Conservation (phyloP, 1,139 yeast genomes). For the Saccharomyces hybrid region DNA sequence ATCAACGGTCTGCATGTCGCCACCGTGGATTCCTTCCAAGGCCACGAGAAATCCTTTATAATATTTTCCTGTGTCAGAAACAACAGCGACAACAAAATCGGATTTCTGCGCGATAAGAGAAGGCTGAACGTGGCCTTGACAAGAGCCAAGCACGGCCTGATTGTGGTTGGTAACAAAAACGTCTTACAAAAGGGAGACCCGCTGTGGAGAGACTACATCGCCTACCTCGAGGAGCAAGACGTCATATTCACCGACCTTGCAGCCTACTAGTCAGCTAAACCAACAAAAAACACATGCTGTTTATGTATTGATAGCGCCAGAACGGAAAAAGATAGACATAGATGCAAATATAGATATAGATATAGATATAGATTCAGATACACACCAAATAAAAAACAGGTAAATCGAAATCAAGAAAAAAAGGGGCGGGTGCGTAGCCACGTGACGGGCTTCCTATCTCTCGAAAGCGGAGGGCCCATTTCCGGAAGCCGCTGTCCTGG, state of each 20-base stretch:
- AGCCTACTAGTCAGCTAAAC: constrained; percentile 11
- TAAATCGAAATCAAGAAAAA: background rate
- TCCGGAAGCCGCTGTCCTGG: background rate
- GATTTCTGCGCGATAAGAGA: constrained; percentile 50
- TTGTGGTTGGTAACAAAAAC: constrained; percentile 48
- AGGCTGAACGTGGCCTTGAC: constrained; percentile 58
- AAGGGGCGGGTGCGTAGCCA: background rate
- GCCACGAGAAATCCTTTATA: constrained; percentile 53
- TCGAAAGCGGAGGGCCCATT: background rate
- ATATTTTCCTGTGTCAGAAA: constrained; percentile 57
- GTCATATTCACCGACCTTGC: constrained; percentile 16
- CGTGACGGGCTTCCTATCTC: background rate
- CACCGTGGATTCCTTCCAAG: constrained; percentile 61
- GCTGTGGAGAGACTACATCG: constrained; percentile 50
- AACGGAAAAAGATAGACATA: background rate
- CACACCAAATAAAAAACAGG: background rate
- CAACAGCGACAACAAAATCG: constrained; percentile 43
- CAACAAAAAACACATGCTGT: no score
- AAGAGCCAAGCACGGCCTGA: constrained; percentile 50
- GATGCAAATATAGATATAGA: background rate
- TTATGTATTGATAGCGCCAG: background rate
- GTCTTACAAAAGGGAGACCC: constrained; percentile 42
- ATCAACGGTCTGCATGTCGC: constrained; percentile 62
- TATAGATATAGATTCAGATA: background rate
- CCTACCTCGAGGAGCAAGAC: constrained; percentile 29